phyloP scores from a whole-genome alignment of 1,284 basidiomycete species.

The Cystobasidium sp. region DNA sequence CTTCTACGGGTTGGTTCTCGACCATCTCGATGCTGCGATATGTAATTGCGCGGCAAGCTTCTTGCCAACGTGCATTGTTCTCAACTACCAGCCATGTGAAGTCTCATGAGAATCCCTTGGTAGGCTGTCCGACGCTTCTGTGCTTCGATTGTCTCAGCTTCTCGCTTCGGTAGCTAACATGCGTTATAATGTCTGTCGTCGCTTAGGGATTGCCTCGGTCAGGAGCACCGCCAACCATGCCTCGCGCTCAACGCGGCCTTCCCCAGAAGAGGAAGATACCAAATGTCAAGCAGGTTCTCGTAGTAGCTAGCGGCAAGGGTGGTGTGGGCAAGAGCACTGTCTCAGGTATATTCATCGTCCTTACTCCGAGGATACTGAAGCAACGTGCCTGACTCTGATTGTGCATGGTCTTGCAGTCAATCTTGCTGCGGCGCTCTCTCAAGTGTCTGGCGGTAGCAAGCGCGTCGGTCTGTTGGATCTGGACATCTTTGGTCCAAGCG shows the following conservation, averaged over 20 bases:
- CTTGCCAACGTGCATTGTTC: conserved; percentile 17
- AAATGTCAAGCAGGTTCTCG: conserved; percentile 68
- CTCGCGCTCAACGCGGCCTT: conserved; percentile 57
- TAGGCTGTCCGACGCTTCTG: background rate
- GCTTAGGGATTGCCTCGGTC: conserved; percentile 51
- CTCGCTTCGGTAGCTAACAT: conserved; percentile 2
- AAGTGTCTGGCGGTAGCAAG: conserved; percentile 54
- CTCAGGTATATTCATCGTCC: conserved; percentile 65
- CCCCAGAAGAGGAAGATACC: conserved; percentile 61
- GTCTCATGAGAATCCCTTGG: conserved; percentile 46
- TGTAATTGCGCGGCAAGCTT: conserved; percentile 5
- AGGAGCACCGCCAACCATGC: conserved; percentile 52
- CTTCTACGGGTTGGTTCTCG: conserved; percentile 3
- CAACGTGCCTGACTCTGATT: background rate
- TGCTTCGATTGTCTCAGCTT: background rate
- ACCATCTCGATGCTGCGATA: conserved; percentile 24
- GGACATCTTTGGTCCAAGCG: conserved; percentile 93
- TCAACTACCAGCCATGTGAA: conserved; percentile 16
- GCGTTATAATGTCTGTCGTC: background rate
- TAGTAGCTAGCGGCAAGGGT: conserved; percentile 92
- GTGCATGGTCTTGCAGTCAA: conserved; percentile 65
- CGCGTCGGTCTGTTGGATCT: conserved; percentile 88
- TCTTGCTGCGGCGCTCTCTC: conserved; percentile 74
- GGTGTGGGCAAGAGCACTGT: conserved; percentile 97
- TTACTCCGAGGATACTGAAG: background rate